Percentiles rank a stretch among this genome's conserved stretches.
phyloP scores from a whole-genome alignment of 2,329 filamentous ascomycete species.

The Thelonectria olida region DNA sequence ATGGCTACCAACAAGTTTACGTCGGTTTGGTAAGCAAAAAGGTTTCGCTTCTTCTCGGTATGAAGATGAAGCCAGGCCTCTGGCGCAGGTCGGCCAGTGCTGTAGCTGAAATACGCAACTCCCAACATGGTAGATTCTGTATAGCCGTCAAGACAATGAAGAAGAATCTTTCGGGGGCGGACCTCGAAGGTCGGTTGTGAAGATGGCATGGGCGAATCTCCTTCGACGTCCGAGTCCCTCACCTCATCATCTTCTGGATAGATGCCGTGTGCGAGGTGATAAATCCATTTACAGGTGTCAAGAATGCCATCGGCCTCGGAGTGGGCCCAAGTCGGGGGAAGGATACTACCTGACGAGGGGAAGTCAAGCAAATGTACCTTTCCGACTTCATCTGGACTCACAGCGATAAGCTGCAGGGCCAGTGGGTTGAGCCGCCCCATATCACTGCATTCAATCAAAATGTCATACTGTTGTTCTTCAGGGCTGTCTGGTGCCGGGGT shows the following conservation, averaged over 20 bases:
- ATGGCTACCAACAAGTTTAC: conserved; percentile 83
- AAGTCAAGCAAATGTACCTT: conserved; percentile 68
- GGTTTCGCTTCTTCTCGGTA: conserved; percentile 83
- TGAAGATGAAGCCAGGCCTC: conserved; percentile 91
- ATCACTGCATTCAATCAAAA: conserved; percentile 91
- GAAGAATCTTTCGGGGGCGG: conserved; percentile 75
- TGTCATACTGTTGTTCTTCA: conserved; percentile 74
- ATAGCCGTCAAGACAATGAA: conserved; percentile 96
- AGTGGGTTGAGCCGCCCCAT: conserved; percentile 78
- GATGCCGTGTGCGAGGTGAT: conserved; percentile 78
- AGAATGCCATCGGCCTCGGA: conserved; percentile 85
- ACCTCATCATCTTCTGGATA: conserved; percentile 48
- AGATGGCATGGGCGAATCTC: conserved; percentile 38
- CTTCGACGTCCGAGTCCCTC: conserved; percentile 41
- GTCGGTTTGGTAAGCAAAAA: conserved; percentile 95
- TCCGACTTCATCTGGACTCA: conserved; percentile 58
- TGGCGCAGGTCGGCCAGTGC: conserved; percentile 80
- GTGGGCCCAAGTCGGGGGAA: conserved; percentile 85
- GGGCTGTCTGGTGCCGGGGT: conserved; percentile 75
- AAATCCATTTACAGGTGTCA: conserved; percentile 90
- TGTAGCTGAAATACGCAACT: conserved; percentile 93
- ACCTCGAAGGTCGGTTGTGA: conserved; percentile 27
- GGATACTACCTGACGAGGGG: conserved; percentile 91
- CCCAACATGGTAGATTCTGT: conserved; percentile 92
- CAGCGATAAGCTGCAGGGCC: conserved; percentile 70